Conservation (phyloP, 306 rosid genomes). For the Dalbergia oliveri region DNA sequence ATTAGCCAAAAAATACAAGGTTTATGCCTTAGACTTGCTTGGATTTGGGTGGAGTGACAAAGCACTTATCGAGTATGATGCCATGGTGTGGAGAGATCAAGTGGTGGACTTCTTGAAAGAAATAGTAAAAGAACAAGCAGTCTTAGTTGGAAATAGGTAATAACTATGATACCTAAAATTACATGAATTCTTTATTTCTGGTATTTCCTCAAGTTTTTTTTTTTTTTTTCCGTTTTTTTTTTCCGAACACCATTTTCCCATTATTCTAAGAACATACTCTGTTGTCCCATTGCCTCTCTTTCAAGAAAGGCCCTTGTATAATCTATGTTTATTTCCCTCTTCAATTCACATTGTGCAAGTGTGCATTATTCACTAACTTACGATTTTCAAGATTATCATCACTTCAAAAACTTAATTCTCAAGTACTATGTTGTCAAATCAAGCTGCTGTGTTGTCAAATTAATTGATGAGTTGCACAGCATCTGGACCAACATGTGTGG, state of each 20-base stretch:
- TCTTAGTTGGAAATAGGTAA: slow-evolving; percentile 92
- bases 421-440: slow-evolving; percentile 17
- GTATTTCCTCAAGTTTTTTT: not conserved
- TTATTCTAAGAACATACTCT: not conserved
- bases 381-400: not conserved
- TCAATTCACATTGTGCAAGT: not conserved
- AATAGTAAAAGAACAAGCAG: slow-evolving; percentile 85
- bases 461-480: slow-evolving; percentile 14
- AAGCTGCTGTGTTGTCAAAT: slow-evolving; percentile 16
- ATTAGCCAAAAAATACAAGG: slow-evolving; percentile 87
- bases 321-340: slow-evolving; percentile 6
- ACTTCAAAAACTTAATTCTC: not conserved
- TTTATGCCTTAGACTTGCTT: slow-evolving; percentile 92
- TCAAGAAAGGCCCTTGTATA: slow-evolving; percentile 2
- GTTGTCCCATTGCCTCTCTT: slow-evolving; percentile 17
- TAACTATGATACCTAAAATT: slow-evolving; percentile 13
- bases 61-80: slow-evolving; percentile 91
- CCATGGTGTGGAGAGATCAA: slow-evolving; percentile 93
- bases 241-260: not conserved
- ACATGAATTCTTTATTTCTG: not conserved
- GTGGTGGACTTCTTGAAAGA: slow-evolving; percentile 88
- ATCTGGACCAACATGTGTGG: not conserved
- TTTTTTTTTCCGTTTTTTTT: not conserved
- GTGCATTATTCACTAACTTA: not conserved
- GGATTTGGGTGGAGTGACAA: slow-evolving; percentile 99